Conservation (phyloP, 257 asterid species). For the Scutellaria barbata region DNA sequence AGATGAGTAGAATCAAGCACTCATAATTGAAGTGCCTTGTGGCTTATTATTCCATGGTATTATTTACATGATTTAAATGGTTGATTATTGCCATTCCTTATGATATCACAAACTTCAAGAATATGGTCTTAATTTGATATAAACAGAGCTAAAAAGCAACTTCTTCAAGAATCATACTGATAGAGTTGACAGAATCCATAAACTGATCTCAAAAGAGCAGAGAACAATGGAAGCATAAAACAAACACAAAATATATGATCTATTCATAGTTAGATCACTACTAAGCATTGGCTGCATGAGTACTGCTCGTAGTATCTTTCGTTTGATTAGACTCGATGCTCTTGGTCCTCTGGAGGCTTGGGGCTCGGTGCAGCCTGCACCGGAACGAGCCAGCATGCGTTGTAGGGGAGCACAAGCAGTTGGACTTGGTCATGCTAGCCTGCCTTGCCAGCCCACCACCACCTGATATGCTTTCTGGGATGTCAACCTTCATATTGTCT, state of each 20-base stretch:
- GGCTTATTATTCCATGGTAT: too few relatives aligned
- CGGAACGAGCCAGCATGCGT: conserved; percentile 82
- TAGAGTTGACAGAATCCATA: not conserved
- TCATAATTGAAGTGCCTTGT: too few relatives aligned
- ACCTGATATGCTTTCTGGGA: conserved; percentile 36
- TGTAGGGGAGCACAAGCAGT: conserved; percentile 80
- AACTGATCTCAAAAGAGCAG: not conserved
- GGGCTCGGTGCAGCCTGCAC: conserved; percentile 74
- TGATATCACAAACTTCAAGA: not conserved
- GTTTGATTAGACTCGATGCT: conserved; percentile 50
- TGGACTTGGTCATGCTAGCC: conserved; percentile 59
- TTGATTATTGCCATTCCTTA: not conserved
- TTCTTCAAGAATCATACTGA: not conserved
- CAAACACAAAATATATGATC: not conserved
- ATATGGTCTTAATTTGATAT: too few relatives aligned
- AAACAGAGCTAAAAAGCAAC: not conserved
- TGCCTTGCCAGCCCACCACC: conserved; percentile 64
- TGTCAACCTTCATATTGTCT: conserved; percentile 56
- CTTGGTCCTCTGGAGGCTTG: conserved; percentile 61
- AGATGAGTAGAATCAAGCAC: too few relatives aligned
- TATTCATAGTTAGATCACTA: not conserved
- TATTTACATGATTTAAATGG: too few relatives aligned
- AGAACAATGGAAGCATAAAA: not conserved
- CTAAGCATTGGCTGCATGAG: conserved; percentile 39
- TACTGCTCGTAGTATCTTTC: conserved; percentile 17